A percentile compares a stretch with the other conserved stretches of the same genome.
Conservation (phyloP, 2,329 filamentous ascomycete genomes). For the Fusarium veterinarium region DNA sequence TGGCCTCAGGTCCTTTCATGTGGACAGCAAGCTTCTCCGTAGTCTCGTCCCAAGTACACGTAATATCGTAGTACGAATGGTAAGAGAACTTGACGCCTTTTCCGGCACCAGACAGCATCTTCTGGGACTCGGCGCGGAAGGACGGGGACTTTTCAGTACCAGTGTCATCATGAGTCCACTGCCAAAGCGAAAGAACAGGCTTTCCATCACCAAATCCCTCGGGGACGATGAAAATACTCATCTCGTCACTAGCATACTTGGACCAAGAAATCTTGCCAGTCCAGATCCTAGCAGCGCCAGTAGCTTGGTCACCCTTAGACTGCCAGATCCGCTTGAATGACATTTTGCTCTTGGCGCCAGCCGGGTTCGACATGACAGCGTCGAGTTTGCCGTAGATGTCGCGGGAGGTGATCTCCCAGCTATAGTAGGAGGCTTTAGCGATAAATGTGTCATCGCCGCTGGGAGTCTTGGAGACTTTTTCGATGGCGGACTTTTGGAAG, state of each 20-base stretch:
- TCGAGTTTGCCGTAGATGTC: constrained; percentile 18
- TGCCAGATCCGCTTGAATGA: constrained; percentile 23
- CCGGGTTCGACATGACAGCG: constrained; percentile 20
- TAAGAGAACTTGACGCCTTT: constrained; percentile 17
- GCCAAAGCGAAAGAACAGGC: constrained; percentile 30
- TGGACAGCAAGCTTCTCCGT: constrained; percentile 24
- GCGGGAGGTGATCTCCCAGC: constrained; percentile 8
- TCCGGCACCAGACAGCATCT: background rate
- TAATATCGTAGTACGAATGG: constrained; percentile 21
- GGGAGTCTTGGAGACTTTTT: constrained; percentile 1
- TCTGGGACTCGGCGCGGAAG: constrained; percentile 5
- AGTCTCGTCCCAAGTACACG: constrained; percentile 13
- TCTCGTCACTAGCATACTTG: constrained; percentile 8
- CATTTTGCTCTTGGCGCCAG: background rate
- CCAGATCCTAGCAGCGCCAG: constrained; percentile 14
- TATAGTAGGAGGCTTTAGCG: constrained; percentile 8
- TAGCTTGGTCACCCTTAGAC: constrained; percentile 2
- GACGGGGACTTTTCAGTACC: constrained; percentile 9
- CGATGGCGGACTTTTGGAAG: constrained; percentile 19
- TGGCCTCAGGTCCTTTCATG: background rate
- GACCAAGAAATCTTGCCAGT: constrained; percentile 31
- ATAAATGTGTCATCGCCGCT: constrained; percentile 8
- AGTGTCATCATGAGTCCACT: constrained; percentile 8
- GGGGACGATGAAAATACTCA: constrained; percentile 27
- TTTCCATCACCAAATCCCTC: constrained; percentile 31